Evolutionary conservation across 192 early-diverging fungal genomes (phyloP).

Genomic region (Backusella psychrophila): DNA sequence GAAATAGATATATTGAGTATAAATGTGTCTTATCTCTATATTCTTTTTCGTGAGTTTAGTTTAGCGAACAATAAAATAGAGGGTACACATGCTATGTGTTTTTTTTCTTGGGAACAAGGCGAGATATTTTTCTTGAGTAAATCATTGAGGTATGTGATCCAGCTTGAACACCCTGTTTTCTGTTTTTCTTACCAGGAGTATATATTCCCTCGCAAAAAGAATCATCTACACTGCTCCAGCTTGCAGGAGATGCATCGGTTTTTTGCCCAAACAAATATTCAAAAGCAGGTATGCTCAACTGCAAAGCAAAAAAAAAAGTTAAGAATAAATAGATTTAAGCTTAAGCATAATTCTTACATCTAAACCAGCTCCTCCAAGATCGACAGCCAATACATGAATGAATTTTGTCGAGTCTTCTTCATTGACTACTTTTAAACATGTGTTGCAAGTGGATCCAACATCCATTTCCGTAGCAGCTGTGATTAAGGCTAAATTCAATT

Average conservation of each 20-base stretch:
- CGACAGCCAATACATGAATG: constrained; percentile 52
- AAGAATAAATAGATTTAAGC: not conserved
- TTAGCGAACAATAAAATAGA: not conserved
- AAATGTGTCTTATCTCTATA: not conserved
- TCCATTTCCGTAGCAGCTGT: constrained; percentile 50
- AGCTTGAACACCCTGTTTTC: not conserved
- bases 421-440: constrained; percentile 49
- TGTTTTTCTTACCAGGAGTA: not conserved
- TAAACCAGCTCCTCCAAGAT: constrained; percentile 50
- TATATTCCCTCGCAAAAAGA: constrained; percentile 44
- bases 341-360: constrained; percentile 36
- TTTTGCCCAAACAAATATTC: constrained; percentile 45
- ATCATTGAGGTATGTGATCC: not conserved
- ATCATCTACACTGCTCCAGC: constrained; percentile 40
- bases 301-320: constrained; percentile 1
- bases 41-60: not conserved
- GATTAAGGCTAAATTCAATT: constrained; percentile 49
- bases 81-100: not conserved
- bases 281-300: constrained; percentile 36
- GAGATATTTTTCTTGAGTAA: not conserved
- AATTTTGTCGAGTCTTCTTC: constrained; percentile 39
- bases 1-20: not conserved
- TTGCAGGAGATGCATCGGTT: constrained; percentile 44
- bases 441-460: constrained; percentile 43
- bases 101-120: not conserved